Percentiles rank a stretch among this genome's conserved stretches.
These are phyloP conservation scores for Cydonia oblonga DNA, from an alignment of 331 rosid species.

Conservation along the genomic window DNA sequence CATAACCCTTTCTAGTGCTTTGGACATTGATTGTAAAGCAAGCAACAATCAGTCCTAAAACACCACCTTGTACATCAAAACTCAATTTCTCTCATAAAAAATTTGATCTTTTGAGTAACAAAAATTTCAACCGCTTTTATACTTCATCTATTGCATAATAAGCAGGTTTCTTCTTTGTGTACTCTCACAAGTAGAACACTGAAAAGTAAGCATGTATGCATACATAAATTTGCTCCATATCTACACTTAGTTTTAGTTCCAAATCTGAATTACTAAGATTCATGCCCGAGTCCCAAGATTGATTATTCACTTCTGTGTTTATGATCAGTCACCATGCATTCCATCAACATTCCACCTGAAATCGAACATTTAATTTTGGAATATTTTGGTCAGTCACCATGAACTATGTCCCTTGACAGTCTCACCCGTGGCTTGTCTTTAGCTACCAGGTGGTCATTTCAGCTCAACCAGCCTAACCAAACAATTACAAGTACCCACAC, in stretches of 20 bases:
- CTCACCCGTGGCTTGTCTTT: neutral
- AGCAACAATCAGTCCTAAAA: neutral
- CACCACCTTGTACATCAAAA: neutral
- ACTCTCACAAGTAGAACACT: neutral
- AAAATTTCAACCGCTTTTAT: neutral
- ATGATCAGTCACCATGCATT: neutral
- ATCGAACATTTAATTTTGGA: neutral
- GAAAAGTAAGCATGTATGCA: neutral
- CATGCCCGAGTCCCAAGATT: neutral
- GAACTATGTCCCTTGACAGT: neutral
- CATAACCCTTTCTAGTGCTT: neutral
- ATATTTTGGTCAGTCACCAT: neutral
- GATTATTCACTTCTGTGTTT: neutral
- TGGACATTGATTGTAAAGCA: neutral
- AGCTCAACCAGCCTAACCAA: neutral
- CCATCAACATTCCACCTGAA: neutral
- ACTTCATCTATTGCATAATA: neutral
- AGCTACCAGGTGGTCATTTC: neutral
- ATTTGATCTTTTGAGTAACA: no score
- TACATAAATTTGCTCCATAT: neutral
- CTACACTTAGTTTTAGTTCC: neutral
- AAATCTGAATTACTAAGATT: neutral
- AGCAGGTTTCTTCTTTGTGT: no score
- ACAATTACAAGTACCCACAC: neutral
- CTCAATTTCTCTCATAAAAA: neutral